A percentile compares a stretch with the other conserved stretches of the same genome.
These are phyloP conservation scores for Trichoderma breve DNA, from an alignment of 2,329 filamentous ascomycete species.

Conservation along the genomic window DNA sequence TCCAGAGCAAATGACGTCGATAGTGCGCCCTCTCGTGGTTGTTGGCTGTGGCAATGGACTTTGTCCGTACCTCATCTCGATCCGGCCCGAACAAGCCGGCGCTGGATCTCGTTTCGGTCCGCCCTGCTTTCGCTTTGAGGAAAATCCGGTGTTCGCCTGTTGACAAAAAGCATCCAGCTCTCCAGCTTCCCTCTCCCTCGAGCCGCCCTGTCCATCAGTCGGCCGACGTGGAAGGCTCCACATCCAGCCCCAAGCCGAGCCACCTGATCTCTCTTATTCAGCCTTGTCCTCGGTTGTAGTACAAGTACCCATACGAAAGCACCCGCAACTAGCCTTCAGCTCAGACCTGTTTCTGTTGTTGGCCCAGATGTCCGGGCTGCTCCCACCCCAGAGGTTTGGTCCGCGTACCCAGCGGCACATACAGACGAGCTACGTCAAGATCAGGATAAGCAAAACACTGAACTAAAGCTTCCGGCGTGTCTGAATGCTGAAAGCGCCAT, in stretches of 20 bases:
- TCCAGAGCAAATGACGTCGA: neutral
- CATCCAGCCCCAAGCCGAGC: neutral
- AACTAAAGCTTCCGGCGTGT: neutral
- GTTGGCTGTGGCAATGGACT: neutral
- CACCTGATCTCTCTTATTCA: neutral
- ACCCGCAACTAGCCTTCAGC: neutral
- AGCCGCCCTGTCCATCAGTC: neutral
- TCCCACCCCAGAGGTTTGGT: neutral
- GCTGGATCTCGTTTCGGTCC: slow-evolving; percentile 11
- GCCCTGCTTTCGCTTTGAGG: neutral
- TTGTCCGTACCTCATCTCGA: neutral
- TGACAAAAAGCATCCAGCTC: neutral
- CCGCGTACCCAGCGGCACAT: neutral
- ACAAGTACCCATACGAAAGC: neutral
- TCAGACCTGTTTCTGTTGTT: neutral
- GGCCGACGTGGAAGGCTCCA: neutral
- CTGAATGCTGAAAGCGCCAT: neutral
- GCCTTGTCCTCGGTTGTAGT: neutral
- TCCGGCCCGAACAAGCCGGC: slow-evolving; percentile 11
- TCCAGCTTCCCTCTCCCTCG: neutral
- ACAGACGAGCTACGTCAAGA: neutral
- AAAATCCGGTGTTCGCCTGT: neutral
- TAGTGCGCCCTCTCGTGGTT: neutral
- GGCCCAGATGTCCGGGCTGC: neutral
- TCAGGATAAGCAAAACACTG: neutral